Percentiles rank a stretch among this genome's conserved stretches.
Evolutionary conservation across 306 rosid species (phyloP).

Genomic region (Malus orientalis): DNA sequence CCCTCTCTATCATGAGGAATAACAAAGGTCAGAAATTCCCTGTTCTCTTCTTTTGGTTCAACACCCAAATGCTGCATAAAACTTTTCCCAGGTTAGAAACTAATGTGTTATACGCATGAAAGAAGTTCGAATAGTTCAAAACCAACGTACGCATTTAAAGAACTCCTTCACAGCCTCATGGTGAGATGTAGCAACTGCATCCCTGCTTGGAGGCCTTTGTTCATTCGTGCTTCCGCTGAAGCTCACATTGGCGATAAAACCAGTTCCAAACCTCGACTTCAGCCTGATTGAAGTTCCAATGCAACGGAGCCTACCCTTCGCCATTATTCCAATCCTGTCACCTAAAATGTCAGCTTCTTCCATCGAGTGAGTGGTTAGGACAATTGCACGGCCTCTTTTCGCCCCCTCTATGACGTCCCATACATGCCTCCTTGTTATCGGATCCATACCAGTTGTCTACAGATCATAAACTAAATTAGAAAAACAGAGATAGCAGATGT

Average conservation of each 20-base stretch:
- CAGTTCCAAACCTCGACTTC: slow-evolving; percentile 79
- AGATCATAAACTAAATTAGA: slow-evolving; percentile 16
- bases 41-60: slow-evolving; percentile 67
- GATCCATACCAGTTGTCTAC: slow-evolving; percentile 94
- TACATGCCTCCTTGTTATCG: slow-evolving; percentile 87
- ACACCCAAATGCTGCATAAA: slow-evolving; percentile 61
- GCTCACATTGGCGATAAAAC: slow-evolving; percentile 63
- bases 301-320: slow-evolving; percentile 84
- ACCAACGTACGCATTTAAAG: slow-evolving; percentile 57
- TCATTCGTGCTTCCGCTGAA: slow-evolving; percentile 34
- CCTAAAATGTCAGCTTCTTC: slow-evolving; percentile 93
- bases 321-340: slow-evolving; percentile 90
- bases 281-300: slow-evolving; percentile 80
- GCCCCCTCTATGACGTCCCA: slow-evolving; percentile 88
- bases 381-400: slow-evolving; percentile 71
- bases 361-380: slow-evolving; percentile 94
- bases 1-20: slow-evolving; percentile 75
- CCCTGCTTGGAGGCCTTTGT: slow-evolving; percentile 4
- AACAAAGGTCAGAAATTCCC: slow-evolving; percentile 51
- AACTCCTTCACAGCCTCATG: slow-evolving; percentile 62
- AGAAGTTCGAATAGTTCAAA: slow-evolving; percentile 4
- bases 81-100: slow-evolving; percentile 24
- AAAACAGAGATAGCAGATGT: slow-evolving; percentile 5
- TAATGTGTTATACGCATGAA: not conserved
- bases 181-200: not conserved